Evolutionary conservation across 75 land plant genomes (phyloP).

Genomic region (Adiantum capillusveneris): DNA sequence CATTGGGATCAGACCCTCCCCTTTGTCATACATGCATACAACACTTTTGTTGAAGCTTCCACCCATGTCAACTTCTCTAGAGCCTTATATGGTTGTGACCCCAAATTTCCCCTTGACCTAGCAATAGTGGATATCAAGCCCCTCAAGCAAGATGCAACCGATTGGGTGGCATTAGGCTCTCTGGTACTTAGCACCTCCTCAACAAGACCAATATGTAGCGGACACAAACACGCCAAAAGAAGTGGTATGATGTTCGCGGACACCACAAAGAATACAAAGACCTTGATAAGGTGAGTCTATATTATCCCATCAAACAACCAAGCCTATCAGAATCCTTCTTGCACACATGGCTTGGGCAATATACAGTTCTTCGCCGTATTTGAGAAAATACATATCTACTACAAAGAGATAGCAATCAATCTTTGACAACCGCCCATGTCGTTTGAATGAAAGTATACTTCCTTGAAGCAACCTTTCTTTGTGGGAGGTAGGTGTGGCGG

Average conservation of each 20-base stretch:
- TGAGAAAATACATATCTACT: background rate
- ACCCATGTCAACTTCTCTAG: background rate
- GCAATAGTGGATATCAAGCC: background rate
- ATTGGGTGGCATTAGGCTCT: background rate
- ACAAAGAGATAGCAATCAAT: background rate
- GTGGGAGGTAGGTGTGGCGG: background rate
- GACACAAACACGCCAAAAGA: background rate
- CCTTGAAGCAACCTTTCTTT: background rate
- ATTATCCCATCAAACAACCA: too few relatives aligned
- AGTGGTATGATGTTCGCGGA: background rate
- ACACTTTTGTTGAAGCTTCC: too few relatives aligned
- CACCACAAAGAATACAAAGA: background rate
- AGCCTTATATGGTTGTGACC: too few relatives aligned
- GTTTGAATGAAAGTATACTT: background rate
- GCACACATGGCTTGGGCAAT: background rate
- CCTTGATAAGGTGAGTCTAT: too few relatives aligned
- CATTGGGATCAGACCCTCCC: constrained; percentile 2
- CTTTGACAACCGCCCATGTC: background rate
- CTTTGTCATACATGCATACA: background rate
- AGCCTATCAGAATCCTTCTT: too few relatives aligned
- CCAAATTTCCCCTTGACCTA: background rate
- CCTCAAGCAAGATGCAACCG: background rate
- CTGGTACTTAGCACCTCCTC: background rate
- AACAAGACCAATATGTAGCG: background rate
- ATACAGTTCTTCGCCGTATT: background rate